These are phyloP conservation scores for Coemansia javaensis DNA, from an alignment of 192 early-diverging fungal genomes.

Conservation along the genomic window DNA sequence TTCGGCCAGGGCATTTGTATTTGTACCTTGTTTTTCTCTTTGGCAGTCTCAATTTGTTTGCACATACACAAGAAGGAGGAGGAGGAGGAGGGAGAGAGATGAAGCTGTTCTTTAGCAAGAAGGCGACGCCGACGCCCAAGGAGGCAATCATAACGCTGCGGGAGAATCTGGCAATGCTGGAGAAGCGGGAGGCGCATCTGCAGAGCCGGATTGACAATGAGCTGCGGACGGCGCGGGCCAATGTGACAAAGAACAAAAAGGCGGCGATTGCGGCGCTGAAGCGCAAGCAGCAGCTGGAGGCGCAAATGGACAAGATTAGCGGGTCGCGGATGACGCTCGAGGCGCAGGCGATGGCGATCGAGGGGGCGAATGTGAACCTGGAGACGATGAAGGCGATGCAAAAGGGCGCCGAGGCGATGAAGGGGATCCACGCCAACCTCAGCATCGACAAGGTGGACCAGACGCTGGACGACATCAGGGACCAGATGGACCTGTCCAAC, in stretches of 20 bases:
- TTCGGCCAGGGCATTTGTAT: too few relatives aligned
- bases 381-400: conserved; percentile 95
- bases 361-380: conserved; percentile 91
- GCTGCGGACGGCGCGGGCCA: conserved; percentile 76
- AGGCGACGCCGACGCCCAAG: conserved; percentile 68
- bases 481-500: conserved; percentile 95
- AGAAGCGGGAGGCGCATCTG: conserved; percentile 87
- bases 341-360: conserved; percentile 91
- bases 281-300: conserved; percentile 81
- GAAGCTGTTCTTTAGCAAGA: conserved; percentile 69
- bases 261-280: conserved; percentile 90
- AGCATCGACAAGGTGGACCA: conserved; percentile 92
- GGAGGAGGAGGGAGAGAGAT: conserved; percentile 30
- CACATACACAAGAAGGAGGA: not conserved
- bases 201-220: conserved; percentile 83
- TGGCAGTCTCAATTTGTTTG: not conserved
- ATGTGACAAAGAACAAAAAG: conserved; percentile 89
- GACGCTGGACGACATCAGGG: conserved; percentile 95
- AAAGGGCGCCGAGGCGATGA: conserved; percentile 89
- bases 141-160: conserved; percentile 91
- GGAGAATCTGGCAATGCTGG: conserved; percentile 88
- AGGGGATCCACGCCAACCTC: conserved; percentile 76
- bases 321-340: conserved; percentile 90
- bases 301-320: conserved; percentile 80
- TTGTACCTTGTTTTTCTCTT: not conserved